Percentiles rank a stretch among this genome's conserved stretches.
These are phyloP conservation scores for Xylaria venustula DNA, from an alignment of 495 filamentous ascomycete genomes.

Conservation along the genomic window DNA sequence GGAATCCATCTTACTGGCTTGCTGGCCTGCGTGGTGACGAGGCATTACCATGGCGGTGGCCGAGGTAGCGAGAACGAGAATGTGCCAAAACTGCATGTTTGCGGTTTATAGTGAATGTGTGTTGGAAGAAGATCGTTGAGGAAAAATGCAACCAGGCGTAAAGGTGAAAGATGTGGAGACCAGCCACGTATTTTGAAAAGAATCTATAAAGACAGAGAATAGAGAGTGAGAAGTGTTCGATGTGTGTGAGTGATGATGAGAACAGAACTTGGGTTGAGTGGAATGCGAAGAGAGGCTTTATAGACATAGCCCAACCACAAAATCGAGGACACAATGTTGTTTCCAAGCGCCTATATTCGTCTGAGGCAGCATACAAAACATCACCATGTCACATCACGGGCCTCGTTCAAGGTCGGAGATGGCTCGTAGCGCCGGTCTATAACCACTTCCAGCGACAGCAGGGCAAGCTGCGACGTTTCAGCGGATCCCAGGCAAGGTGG, in stretches of 20 bases:
- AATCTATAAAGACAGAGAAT: neutral
- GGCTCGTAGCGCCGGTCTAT: neutral
- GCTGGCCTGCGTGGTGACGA: conserved; percentile 25
- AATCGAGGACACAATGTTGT: neutral
- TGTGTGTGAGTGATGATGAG: neutral
- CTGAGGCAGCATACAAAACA: conserved; percentile 1
- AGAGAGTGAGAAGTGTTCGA: neutral
- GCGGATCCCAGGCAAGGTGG: conserved; percentile 10
- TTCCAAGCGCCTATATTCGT: neutral
- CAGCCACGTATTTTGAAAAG: conserved; percentile 10
- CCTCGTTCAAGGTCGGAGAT: neutral
- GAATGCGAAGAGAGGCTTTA: neutral
- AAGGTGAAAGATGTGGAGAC: conserved; percentile 2
- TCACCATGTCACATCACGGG: conserved; percentile 2
- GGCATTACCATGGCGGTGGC: conserved; percentile 26
- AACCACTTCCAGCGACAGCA: neutral
- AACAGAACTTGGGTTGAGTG: neutral
- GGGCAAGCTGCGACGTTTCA: conserved; percentile 6
- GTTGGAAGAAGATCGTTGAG: neutral
- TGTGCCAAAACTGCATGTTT: conserved; percentile 27
- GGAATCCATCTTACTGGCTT: conserved; percentile 9
- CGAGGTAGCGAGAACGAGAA: conserved; percentile 28
- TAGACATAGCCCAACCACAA: neutral
- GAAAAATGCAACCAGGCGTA: neutral
- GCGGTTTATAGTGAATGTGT: neutral